Base-by-base conservation (phyloP, 768 basidiomycete species). In the Phylloporus scabripes region DNA sequence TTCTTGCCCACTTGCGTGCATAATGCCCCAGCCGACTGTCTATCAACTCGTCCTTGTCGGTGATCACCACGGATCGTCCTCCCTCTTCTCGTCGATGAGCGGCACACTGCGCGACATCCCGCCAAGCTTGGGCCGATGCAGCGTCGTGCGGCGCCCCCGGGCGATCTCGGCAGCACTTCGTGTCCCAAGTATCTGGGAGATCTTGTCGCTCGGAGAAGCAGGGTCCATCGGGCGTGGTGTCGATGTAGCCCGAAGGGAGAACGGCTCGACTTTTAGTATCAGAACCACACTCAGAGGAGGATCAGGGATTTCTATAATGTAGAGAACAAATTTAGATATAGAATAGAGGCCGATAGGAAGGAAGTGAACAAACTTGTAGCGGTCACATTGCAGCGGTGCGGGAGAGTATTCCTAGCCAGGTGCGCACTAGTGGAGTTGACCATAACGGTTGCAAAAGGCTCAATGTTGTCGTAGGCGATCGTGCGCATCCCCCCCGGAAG, bases 401-500 rank as follows among this genome's bases (percentile, higher is more conserved):
- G n/a, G n/a, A n/a, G n/a, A n/a, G n/a, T n/a, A n/a, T n/a, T n/a
- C n/a, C n/a, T n/a, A n/a, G n/a, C n/a, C n/a, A n/a, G n/a, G n/a
- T n/a, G n/a, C n/a, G n/a, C n/a, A n/a, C n/a, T n/a, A n/a, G n/a
- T n/a, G n/a, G n/a, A n/a, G n/a, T n/a, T n/a, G n/a, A n/a, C n/a
- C n/a, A n/a, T n/a, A n/a, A n/a, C n/a, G n/a, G n/a, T n/a, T n/a
- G n/a, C n/a, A n/a, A n/a, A n/a, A n/a, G n/a, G n/a, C n/a, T n/a
- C n/a, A n/a, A n/a, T n/a, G n/a, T n/a, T n/a, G n/a, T n/a, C n/a
- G n/a, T n/a, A n/a, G n/a, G n/a, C n/a, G n/a, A n/a, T n/a, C n/a
- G n/a, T n/a, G 44, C 66, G 70, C 58, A 80, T 66, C 28, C 79
- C 79, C 24, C 70, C 69, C 8, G 67, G 67, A 29, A 68, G 67